Conservation (phyloP, 495 filamentous ascomycete genomes). For the Aspergillus kassunensis region DNA sequence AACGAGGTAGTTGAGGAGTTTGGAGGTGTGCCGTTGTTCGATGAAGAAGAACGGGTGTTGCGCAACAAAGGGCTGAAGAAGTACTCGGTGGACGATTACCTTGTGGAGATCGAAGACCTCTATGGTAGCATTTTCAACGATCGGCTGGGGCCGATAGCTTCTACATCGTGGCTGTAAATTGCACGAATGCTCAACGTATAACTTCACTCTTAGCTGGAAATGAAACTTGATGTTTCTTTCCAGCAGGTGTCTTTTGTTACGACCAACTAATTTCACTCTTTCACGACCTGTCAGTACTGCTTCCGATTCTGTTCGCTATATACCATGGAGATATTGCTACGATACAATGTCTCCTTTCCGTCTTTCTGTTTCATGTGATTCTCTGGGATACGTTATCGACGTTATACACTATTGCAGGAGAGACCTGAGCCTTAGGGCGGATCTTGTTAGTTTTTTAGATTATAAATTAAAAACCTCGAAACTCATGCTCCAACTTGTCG, state of each 20-base stretch:
- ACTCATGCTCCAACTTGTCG: no score
- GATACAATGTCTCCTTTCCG: slow-evolving; percentile 5
- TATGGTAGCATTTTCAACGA: slow-evolving; percentile 52
- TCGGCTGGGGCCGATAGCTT: slow-evolving; percentile 33
- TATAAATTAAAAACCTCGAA: neutral
- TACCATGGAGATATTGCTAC: slow-evolving; percentile 20
- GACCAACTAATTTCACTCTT: slow-evolving; percentile 27
- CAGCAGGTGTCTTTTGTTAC: slow-evolving; percentile 4
- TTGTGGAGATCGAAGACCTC: slow-evolving; percentile 71
- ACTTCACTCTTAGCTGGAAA: neutral
- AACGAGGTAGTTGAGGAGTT: slow-evolving; percentile 81
- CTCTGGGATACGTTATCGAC: slow-evolving; percentile 8
- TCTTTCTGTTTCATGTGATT: slow-evolving; percentile 10
- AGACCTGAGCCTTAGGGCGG: neutral
- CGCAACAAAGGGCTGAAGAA: slow-evolving; percentile 62
- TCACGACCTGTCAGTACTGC: slow-evolving; percentile 11
- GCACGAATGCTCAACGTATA: neutral
- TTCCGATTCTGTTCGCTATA: slow-evolving; percentile 15
- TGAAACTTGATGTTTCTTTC: slow-evolving; percentile 24
- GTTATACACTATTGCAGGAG: neutral
- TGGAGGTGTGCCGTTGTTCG: slow-evolving; percentile 58
- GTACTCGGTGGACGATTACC: slow-evolving; percentile 78
- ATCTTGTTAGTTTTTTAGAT: neutral
- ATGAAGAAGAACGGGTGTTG: slow-evolving; percentile 68
- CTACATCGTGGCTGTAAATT: slow-evolving; percentile 42